Evolutionary conservation across 352 stramenopile species (phyloP).

Genomic region (Phytophthora constricta): DNA sequence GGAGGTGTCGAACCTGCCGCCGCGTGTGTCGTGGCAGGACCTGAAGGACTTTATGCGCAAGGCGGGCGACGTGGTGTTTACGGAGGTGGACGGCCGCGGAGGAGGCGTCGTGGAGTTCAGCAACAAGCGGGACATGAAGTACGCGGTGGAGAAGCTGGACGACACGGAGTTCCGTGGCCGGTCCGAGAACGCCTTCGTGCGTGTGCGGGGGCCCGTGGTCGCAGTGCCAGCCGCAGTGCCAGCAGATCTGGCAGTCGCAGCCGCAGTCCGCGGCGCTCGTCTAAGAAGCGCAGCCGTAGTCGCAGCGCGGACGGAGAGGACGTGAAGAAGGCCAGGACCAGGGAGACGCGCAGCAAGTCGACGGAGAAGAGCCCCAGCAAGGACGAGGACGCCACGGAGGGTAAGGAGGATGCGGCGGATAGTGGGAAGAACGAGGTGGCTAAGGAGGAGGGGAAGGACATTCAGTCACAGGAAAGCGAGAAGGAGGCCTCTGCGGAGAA

Average conservation of each 20-base stretch:
- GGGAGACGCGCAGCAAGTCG: conserved; percentile 42
- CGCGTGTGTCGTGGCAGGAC: conserved; percentile 67
- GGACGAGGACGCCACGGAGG: conserved; percentile 25
- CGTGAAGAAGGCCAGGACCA: conserved; percentile 41
- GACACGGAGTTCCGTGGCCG: conserved; percentile 64
- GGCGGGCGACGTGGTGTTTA: conserved; percentile 69
- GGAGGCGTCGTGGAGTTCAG: conserved; percentile 71
- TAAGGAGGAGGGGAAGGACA: too few relatives aligned
- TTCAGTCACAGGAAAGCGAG: conserved; percentile 14
- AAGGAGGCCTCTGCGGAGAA: conserved; percentile 13
- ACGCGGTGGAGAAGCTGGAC: conserved; percentile 71
- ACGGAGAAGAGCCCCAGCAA: conserved; percentile 31
- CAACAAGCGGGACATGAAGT: conserved; percentile 77
- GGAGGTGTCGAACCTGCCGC: conserved; percentile 61
- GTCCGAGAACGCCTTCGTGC: conserved; percentile 58
- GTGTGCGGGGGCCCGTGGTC: conserved; percentile 40
- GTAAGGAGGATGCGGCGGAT: conserved; percentile 8
- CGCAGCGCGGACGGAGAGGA: conserved; percentile 31
- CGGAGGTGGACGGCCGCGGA: conserved; percentile 74
- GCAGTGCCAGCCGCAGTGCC: conserved; percentile 46
- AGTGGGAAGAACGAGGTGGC: conserved; percentile 8
- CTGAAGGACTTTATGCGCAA: conserved; percentile 78
- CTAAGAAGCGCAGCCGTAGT: conserved; percentile 46
- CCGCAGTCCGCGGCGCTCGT: conserved; percentile 39
- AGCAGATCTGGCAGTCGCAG: conserved; percentile 54